Percentiles rank a stretch among this genome's conserved stretches.
Evolutionary conservation across 441 rosid genomes (phyloP).

Genomic region (Sinapis alba): DNA sequence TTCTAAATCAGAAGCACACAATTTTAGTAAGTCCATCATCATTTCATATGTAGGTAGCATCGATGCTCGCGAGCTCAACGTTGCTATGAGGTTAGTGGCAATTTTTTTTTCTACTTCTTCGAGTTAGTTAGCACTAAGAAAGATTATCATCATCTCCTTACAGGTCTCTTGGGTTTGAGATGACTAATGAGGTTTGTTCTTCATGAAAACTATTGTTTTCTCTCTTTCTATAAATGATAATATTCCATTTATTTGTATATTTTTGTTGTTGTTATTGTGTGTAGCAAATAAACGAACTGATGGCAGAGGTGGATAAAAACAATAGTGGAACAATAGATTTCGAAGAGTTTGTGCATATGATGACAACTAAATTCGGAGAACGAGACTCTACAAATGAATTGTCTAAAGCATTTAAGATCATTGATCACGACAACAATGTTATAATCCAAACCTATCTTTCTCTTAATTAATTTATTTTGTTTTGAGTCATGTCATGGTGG

Average conservation of each 20-base stretch:
- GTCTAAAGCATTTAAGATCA: slow-evolving; percentile 70
- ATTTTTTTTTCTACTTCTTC: background rate
- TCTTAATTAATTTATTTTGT: background rate
- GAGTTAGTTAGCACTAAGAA: slow-evolving; percentile 12
- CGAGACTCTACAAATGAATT: slow-evolving; percentile 84
- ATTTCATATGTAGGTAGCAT: slow-evolving; percentile 64
- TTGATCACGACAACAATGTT: slow-evolving; percentile 89
- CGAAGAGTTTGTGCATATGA: slow-evolving; percentile 87
- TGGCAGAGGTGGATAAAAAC: slow-evolving; percentile 93
- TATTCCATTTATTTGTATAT: background rate
- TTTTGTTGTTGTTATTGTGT: background rate
- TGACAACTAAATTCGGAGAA: slow-evolving; percentile 92
- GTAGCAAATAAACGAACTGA: slow-evolving; percentile 91
- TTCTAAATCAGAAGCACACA: slow-evolving; percentile 7
- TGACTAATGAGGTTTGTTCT: slow-evolving; percentile 72
- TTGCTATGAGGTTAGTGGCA: slow-evolving; percentile 82
- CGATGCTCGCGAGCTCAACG: slow-evolving; percentile 89
- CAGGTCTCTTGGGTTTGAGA: slow-evolving; percentile 98
- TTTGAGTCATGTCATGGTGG: slow-evolving; percentile 2
- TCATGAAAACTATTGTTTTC: background rate
- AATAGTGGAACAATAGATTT: slow-evolving; percentile 94
- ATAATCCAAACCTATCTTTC: slow-evolving; percentile 5
- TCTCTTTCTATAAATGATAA: background rate
- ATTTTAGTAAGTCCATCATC: background rate
- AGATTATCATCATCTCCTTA: background rate